Conservation (phyloP, 345 rosid genomes). For the Boechera divaricarpa region DNA sequence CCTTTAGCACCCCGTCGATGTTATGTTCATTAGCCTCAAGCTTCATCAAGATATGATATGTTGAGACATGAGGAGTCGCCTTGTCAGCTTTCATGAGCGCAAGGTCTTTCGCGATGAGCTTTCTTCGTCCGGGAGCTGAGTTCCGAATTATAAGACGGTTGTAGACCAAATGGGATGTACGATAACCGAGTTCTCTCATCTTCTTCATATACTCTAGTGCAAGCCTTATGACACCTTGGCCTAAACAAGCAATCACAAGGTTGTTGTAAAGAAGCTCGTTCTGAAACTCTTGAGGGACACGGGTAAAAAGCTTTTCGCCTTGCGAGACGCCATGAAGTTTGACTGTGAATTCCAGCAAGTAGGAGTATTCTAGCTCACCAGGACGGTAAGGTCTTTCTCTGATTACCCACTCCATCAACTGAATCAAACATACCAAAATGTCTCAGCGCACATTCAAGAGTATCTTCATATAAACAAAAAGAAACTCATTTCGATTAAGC, state of each 20-base stretch:
- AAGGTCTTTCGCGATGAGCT: constrained; percentile 72
- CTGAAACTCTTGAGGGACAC: constrained; percentile 80
- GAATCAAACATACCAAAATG: constrained; percentile 26
- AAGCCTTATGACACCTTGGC: constrained; percentile 70
- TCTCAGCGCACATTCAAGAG: constrained; percentile 3
- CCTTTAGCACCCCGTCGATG: constrained; percentile 67
- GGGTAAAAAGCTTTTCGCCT: constrained; percentile 73
- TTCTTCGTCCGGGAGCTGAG: constrained; percentile 69
- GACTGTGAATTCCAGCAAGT: constrained; percentile 76
- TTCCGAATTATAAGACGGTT: constrained; percentile 83
- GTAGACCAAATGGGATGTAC: constrained; percentile 76
- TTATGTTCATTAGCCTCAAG: constrained; percentile 86
- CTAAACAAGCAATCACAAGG: constrained; percentile 86
- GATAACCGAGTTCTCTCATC: constrained; percentile 79
- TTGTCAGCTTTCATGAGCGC: constrained; percentile 87
- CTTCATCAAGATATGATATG: constrained; percentile 90
- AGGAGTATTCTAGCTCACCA: constrained; percentile 87
- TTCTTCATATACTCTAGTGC: constrained; percentile 90
- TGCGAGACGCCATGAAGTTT: constrained; percentile 77
- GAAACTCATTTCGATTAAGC: not conserved
- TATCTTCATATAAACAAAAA: not conserved
- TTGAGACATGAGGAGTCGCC: constrained; percentile 80
- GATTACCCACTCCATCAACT: constrained; percentile 97
- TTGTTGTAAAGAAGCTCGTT: constrained; percentile 87
- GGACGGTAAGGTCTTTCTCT: constrained; percentile 86